A percentile compares a stretch with the other conserved stretches of the same genome.
These are phyloP conservation scores for Ceratocystiopsis brevicomis DNA, from an alignment of 2,329 filamentous ascomycete genomes.

Conservation along the genomic window DNA sequence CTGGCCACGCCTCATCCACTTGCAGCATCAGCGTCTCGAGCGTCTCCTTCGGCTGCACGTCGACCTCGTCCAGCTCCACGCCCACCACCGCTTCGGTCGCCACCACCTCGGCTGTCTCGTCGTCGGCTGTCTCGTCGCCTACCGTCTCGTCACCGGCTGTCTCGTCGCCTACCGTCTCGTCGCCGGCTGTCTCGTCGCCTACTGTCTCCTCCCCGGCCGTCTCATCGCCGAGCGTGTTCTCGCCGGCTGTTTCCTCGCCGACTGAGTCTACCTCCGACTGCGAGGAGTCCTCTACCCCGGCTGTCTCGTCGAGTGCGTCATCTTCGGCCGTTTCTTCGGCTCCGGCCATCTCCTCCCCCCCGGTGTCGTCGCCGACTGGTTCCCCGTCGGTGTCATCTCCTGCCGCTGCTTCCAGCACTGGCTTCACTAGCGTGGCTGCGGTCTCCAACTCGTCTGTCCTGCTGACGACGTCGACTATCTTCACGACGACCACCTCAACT, in stretches of 20 bases:
- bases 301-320: not conserved
- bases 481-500: slow-evolving; percentile 28
- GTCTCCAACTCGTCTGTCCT: slow-evolving; percentile 2
- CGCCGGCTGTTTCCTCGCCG: too few relatives aligned
- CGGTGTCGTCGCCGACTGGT: not conserved
- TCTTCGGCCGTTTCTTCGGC: too few relatives aligned
- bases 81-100: not conserved
- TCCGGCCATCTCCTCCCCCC: not conserved
- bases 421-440: not conserved
- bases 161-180: not conserved
- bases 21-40: slow-evolving; percentile 58
- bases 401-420: not conserved
- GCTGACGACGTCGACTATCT: slow-evolving; percentile 19
- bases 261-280: too few relatives aligned
- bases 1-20: slow-evolving; percentile 32
- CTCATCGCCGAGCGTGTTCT: not conserved
- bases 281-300: not conserved
- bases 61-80: slow-evolving; percentile 2
- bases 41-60: slow-evolving; percentile 54
- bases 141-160: not conserved
- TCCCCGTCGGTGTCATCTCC: not conserved
- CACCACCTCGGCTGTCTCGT: not conserved
- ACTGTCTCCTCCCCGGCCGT: not conserved
- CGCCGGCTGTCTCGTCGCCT: not conserved
- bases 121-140: not conserved